Conservation (phyloP, 495 filamentous ascomycete species). For the Cryomyces minteri region DNA sequence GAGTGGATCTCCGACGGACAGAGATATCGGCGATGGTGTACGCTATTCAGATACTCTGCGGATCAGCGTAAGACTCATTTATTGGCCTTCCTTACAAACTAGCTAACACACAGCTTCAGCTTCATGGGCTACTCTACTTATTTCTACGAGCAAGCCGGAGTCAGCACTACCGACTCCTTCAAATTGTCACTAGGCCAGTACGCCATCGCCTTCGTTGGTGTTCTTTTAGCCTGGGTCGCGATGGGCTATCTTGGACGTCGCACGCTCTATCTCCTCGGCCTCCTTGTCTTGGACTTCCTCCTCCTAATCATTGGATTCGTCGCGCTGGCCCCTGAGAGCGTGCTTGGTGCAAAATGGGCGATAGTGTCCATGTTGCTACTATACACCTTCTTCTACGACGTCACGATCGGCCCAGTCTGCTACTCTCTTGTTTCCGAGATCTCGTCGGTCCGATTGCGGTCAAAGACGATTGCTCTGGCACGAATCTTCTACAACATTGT, state of each 20-base stretch:
- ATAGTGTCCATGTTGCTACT: conserved; percentile 2
- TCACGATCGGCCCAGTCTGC: conserved; percentile 3
- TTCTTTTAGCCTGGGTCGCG: conserved; percentile 5
- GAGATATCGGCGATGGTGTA: conserved; percentile 4
- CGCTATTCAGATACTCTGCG: conserved; percentile 2
- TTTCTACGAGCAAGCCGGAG: conserved; percentile 1
- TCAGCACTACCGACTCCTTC: conserved; percentile 1
- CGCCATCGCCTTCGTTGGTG: conserved; percentile 1
- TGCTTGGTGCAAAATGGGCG: background rate
- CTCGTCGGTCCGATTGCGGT: conserved; percentile 2
- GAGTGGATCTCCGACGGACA: conserved; percentile 7
- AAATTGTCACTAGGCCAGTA: conserved; percentile 3
- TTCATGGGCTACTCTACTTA: conserved; percentile 1
- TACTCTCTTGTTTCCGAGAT: conserved; percentile 7
- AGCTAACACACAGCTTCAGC: background rate
- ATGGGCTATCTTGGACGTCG: conserved; percentile 2
- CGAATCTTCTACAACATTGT: conserved; percentile 2
- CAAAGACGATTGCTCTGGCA: conserved; percentile 6
- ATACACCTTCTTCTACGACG: conserved; percentile 4
- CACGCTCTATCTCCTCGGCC: conserved; percentile 6
- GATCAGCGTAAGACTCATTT: background rate
- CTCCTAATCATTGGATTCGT: background rate
- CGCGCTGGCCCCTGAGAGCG: background rate
- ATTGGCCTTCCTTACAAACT: background rate
- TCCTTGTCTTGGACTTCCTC: background rate